Conservation (phyloP, 2,329 filamentous ascomycete genomes). For the Nannizziopsis arthrosporioides region DNA sequence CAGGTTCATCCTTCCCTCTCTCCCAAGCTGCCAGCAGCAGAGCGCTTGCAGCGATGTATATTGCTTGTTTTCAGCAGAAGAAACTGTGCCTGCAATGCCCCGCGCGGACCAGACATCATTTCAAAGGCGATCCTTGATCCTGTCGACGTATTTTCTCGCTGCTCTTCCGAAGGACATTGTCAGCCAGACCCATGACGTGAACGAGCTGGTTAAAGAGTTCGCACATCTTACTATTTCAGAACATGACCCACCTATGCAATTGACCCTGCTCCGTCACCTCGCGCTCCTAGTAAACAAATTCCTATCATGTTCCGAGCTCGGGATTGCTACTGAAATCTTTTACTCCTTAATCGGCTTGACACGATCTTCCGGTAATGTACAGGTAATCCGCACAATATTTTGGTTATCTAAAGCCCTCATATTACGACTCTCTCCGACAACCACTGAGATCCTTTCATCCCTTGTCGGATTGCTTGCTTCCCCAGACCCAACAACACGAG, state of each 20-base stretch:
- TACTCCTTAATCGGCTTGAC: slow-evolving; percentile 20
- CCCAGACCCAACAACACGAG: slow-evolving; percentile 38
- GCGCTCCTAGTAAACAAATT: slow-evolving; percentile 34
- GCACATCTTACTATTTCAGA: slow-evolving; percentile 25
- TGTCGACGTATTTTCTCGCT: slow-evolving; percentile 48
- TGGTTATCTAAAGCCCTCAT: slow-evolving; percentile 51
- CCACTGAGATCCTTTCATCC: slow-evolving; percentile 40
- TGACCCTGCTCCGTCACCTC: slow-evolving; percentile 34
- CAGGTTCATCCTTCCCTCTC: slow-evolving; percentile 47
- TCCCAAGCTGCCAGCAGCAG: slow-evolving; percentile 42
- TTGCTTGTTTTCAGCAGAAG: slow-evolving; percentile 37
- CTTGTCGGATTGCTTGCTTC: slow-evolving; percentile 37
- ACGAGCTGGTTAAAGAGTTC: slow-evolving; percentile 27
- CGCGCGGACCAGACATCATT: slow-evolving; percentile 22
- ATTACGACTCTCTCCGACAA: slow-evolving; percentile 41
- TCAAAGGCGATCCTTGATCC: slow-evolving; percentile 40
- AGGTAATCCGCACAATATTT: slow-evolving; percentile 46
- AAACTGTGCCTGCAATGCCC: slow-evolving; percentile 27
- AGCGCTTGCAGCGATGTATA: slow-evolving; percentile 45
- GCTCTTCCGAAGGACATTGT: slow-evolving; percentile 36
- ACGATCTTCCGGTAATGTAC: slow-evolving; percentile 21
- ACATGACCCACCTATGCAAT: slow-evolving; percentile 27
- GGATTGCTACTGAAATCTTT: slow-evolving; percentile 23
- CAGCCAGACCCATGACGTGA: slow-evolving; percentile 24
- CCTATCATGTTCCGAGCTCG: slow-evolving; percentile 25